A percentile compares a stretch with the other conserved stretches of the same genome.
Conservation (phyloP, 805 yeast species). For the Kregervanrija pseudodelftensis region DNA sequence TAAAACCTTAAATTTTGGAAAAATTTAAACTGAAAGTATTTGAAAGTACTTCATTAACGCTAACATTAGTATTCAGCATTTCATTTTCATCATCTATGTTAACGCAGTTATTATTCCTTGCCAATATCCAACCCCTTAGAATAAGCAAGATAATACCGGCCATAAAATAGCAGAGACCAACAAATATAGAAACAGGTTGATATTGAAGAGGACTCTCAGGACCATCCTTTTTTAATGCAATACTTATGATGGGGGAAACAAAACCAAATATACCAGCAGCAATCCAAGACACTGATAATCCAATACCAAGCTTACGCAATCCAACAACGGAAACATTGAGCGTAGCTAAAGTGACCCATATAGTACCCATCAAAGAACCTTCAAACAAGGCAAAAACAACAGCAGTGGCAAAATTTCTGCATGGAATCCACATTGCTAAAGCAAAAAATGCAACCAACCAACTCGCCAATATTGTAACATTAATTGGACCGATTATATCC, state of each 20-base stretch:
- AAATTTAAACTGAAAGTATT: no score
- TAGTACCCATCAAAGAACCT: slow-evolving; percentile 52
- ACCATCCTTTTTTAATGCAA: slow-evolving; percentile 35
- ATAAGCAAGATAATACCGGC: slow-evolving; percentile 34
- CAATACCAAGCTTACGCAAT: slow-evolving; percentile 39
- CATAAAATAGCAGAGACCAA: slow-evolving; percentile 45
- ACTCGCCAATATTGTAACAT: slow-evolving; percentile 33
- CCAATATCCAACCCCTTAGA: slow-evolving; percentile 46
- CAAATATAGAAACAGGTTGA: slow-evolving; percentile 44
- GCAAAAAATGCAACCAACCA: slow-evolving; percentile 32
- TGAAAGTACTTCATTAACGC: no score
- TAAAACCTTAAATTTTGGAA: no score
- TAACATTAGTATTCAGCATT: no score
- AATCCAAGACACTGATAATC: slow-evolving; percentile 40
- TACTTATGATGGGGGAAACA: slow-evolving; percentile 52
- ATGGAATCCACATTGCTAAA: slow-evolving; percentile 48
- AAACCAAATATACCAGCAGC: slow-evolving; percentile 40
- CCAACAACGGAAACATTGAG: slow-evolving; percentile 49
- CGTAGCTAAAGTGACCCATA: slow-evolving; percentile 48
- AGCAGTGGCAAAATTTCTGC: slow-evolving; percentile 47
- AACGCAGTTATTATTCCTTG: slow-evolving; percentile 30
- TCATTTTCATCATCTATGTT: no score
- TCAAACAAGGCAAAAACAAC: slow-evolving; percentile 40
- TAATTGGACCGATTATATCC: slow-evolving; percentile 44
- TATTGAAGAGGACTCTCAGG: slow-evolving; percentile 37